Evolutionary conservation across 805 yeast species (phyloP).

Genomic region (Scheffersomyces ergatensis): DNA sequence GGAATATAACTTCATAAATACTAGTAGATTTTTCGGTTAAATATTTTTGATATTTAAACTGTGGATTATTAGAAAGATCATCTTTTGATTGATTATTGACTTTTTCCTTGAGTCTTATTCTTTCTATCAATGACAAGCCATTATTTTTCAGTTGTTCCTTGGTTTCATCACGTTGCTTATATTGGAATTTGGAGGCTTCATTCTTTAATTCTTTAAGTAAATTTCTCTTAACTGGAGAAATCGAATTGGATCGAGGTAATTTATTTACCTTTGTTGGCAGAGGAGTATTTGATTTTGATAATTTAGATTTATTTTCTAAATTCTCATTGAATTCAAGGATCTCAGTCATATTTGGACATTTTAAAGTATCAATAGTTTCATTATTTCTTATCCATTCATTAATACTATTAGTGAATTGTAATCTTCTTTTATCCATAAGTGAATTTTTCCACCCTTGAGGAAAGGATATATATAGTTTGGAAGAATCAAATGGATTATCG

Average conservation of each 20-base stretch:
- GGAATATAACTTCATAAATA: conserved; percentile 35
- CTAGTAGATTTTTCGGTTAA: conserved; percentile 25
- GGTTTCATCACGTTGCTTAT: conserved; percentile 23
- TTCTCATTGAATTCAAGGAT: neutral
- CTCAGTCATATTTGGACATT: neutral
- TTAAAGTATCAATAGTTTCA: conserved; percentile 6
- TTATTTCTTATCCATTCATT: conserved; percentile 22
- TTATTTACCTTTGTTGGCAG: conserved; percentile 7
- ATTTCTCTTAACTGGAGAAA: conserved; percentile 12
- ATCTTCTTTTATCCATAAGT: conserved; percentile 13
- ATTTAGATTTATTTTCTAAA: neutral
- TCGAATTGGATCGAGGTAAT: conserved; percentile 1
- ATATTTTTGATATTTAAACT: conserved; percentile 17
- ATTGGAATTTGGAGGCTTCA: conserved; percentile 32
- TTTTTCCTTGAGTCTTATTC: conserved; percentile 36
- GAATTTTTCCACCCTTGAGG: conserved; percentile 1
- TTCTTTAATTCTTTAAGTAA: conserved; percentile 23
- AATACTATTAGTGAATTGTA: conserved; percentile 11
- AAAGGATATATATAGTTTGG: conserved; percentile 5
- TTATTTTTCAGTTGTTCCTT: conserved; percentile 13
- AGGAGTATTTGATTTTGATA: conserved; percentile 4
- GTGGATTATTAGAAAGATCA: conserved; percentile 13
- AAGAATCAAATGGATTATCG: conserved; percentile 7
- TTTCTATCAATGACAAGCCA: conserved; percentile 34
- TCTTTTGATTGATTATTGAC: conserved; percentile 11